Evolutionary conservation across 208 protist genomes (phyloP), one percentile per base, ranked within the genome.

Genomic region (Crithidia bombi): DNA sequence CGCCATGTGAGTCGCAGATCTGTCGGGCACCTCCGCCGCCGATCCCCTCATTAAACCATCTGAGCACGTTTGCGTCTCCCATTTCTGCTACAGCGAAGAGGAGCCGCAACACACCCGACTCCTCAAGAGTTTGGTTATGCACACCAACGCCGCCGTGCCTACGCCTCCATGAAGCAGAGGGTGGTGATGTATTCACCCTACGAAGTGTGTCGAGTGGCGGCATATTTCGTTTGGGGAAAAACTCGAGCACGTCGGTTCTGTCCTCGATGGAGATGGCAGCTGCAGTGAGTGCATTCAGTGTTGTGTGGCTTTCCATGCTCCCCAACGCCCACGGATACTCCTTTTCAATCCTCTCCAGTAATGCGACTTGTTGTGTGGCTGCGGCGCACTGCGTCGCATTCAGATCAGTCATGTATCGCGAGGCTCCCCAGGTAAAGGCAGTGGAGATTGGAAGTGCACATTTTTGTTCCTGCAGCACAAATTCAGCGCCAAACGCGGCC

Each of bases 21-120:
- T 54, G 62, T 5, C 87, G 52, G 7, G 83, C 38, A 21, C 78
- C 68, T 0, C 35, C 55, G 6, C 71, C 57, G 32, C 44, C 54
- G 0, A 83, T 56, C 21, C 25, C 49, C 12, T 69, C 41, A 14
- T 85, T 25, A 32, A 86, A 72, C 76, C 79, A 87, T 17, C 65
- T 23, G 7, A 88, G 57, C 21, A 84, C 71, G 41, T 51, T 28
- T 17, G 51, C 50, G 41, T 82, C 74, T 1, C 83, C 86, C 15
- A 73, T 73, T 47, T 89, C 83, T 7, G 81, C 74, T 9, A 78
- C 81, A 46, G 82, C 78, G 28, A 78, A 77, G n/a, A 83, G 26
- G 15, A 75, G 41, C 12, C 41, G 49, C 17, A 67, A 39, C 23
- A 71, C 73, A 1, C 75, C 65, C 0, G 59, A 33, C 21, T 71